Evolutionary conservation across 2,329 filamentous ascomycete species (phyloP), one percentile per base, ranked within the genome.

Genomic region (Aspergillus phoenicis): DNA sequence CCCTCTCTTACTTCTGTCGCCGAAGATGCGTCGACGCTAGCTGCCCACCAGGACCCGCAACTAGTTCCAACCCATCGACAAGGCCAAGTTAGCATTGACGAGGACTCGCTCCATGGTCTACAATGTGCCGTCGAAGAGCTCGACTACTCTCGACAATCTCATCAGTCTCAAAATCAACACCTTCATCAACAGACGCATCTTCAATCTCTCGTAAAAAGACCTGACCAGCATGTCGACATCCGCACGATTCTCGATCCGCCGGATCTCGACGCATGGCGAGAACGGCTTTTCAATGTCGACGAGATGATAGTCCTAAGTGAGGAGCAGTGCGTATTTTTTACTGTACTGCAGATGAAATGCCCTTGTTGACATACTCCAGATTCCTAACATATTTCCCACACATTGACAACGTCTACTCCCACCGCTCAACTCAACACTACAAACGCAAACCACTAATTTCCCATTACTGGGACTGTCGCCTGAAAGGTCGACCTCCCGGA

Each of bases 341-440:
- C 52, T 20, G 41, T 20, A 30, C 54, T 43, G 22, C 8, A 43
- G 11, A 17, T 20, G n/a, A 30, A 49, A 8, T 1, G 28, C 10
- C 26, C 43, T 26, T 38, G 0, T 52, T 2, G n/a, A 11, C 20
- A 7, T n/a, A 6, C 15, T 13, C 11, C 49, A 91, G 89, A 70
- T 93, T 90, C 72, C 85, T 91, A 70, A 91, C 86, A 6, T 94
- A 93, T 75, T 93, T 93, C 70, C 90, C 90, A 0, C 90, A 93
- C 75, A 84, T 94, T 66, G 91, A 93, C 79, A 93, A 93, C 73
- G 85, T 93, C 67, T 94, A 93, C 77, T 93, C 90, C 26, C 91
- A 93, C 77, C 88, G 90, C 63, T 93, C 90, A 1, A 93, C 90
- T 2, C 91, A 93, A 73, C 84, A 83, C 57, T 92, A 93, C 75